These are phyloP conservation scores for Tagetes erecta DNA, from an alignment of 129 eudicot species.

Conservation along the genomic window DNA sequence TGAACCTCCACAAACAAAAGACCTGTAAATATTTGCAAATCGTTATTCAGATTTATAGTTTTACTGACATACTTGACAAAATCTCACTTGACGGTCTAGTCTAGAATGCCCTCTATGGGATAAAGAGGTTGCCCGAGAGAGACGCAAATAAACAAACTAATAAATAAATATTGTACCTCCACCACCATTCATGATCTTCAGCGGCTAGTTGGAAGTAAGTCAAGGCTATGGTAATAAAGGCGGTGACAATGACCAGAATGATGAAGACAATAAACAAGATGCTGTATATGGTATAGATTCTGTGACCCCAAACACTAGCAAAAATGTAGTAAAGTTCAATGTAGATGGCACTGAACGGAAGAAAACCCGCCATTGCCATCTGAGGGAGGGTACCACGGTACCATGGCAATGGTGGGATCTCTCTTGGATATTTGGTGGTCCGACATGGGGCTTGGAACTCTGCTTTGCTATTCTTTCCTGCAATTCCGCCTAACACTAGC, in stretches of 20 bases:
- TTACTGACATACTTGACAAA: neutral
- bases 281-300: slow-evolving; percentile 76
- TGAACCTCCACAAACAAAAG: slow-evolving; percentile 66
- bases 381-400: slow-evolving; percentile 70
- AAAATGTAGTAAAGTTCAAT: slow-evolving; percentile 74
- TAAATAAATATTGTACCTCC: slow-evolving; percentile 45
- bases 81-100: neutral
- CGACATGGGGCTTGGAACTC: slow-evolving; percentile 74
- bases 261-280: slow-evolving; percentile 76
- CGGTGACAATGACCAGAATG: slow-evolving; percentile 69
- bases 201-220: slow-evolving; percentile 80
- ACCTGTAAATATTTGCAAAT: slow-evolving; percentile 30
- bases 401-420: slow-evolving; percentile 75
- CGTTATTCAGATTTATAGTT: neutral
- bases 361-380: slow-evolving; percentile 86
- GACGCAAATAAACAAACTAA: neutral
- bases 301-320: slow-evolving; percentile 85
- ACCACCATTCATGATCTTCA: slow-evolving; percentile 85
- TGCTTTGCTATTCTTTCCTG: slow-evolving; percentile 68
- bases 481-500: slow-evolving; percentile 70
- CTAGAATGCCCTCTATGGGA: no score
- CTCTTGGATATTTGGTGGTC: slow-evolving; percentile 70
- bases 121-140: no score
- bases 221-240: slow-evolving; percentile 69
- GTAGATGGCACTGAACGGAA: slow-evolving; percentile 79